Percentiles rank a stretch among this genome's conserved stretches.
Evolutionary conservation across 2,329 filamentous ascomycete species (phyloP).

Genomic region (Aureobasidium vineae): DNA sequence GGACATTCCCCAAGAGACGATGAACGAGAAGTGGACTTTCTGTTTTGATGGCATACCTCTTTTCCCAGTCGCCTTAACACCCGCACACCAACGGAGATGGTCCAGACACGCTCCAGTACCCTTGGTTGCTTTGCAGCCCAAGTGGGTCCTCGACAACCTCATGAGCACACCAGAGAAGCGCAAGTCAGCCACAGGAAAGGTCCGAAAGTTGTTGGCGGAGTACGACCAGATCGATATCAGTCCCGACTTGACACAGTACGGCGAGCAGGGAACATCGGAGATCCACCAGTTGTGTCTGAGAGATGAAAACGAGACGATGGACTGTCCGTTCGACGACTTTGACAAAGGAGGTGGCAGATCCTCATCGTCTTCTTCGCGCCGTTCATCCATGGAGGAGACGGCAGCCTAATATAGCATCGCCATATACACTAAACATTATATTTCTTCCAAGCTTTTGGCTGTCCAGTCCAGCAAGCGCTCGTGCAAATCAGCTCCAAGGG

Average conservation of each 20-base stretch:
- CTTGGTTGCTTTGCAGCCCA: constrained; percentile 30
- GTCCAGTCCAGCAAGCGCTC: too few relatives aligned
- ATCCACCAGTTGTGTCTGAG: constrained; percentile 30
- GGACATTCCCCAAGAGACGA: constrained; percentile 29
- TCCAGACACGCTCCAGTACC: constrained; percentile 30
- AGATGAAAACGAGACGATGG: constrained; percentile 30
- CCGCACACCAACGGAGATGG: constrained; percentile 30
- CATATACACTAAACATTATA: neutral
- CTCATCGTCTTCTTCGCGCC: constrained; percentile 19
- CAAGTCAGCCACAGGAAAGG: constrained; percentile 29
- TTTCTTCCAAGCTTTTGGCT: constrained; percentile 1
- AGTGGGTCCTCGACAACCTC: constrained; percentile 31
- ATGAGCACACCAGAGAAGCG: constrained; percentile 30
- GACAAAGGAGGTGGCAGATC: constrained; percentile 28
- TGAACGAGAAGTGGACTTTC: constrained; percentile 30
- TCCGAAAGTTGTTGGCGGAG: constrained; percentile 30
- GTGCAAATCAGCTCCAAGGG: neutral
- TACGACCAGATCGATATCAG: constrained; percentile 31
- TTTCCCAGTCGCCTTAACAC: constrained; percentile 31
- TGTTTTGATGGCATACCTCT: constrained; percentile 30
- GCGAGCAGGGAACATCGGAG: constrained; percentile 29
- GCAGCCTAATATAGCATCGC: neutral
- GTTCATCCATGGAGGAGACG: constrained; percentile 18
- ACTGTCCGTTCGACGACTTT: constrained; percentile 30
- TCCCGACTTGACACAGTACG: constrained; percentile 30